These are phyloP conservation scores for Euptelea pleiosperma DNA, from an alignment of 164 flowering plant species.

Conservation along the genomic window DNA sequence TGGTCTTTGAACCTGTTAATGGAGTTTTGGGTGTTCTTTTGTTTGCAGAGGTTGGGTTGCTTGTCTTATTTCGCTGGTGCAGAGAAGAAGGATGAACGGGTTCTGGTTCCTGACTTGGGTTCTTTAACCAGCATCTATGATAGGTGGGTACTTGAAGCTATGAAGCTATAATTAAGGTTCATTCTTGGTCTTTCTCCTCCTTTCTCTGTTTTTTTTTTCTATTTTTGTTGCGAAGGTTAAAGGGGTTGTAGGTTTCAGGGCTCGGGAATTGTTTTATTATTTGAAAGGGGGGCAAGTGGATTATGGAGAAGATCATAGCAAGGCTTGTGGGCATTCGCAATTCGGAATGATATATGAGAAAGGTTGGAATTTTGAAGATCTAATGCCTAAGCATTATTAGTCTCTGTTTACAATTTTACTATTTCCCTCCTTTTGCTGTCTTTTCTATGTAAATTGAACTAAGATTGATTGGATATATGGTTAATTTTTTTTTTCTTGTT, in stretches of 20 bases:
- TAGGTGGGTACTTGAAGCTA: constrained; percentile 49
- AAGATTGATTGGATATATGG: neutral
- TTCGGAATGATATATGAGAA: constrained; percentile 74
- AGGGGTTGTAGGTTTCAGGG: constrained; percentile 53
- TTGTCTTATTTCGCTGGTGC: constrained; percentile 95
- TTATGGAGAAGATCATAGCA: constrained; percentile 95
- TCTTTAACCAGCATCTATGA: constrained; percentile 92
- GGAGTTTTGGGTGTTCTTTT: constrained; percentile 8
- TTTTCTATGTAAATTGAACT: neutral
- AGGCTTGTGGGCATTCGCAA: constrained; percentile 72
- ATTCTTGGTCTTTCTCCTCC: too few relatives aligned
- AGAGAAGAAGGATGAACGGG: constrained; percentile 94
- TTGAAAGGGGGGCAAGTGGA: constrained; percentile 96
- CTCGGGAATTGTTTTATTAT: constrained; percentile 91
- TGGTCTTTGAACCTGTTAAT: neutral
- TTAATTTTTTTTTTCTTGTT: neutral
- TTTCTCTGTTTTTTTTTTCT: neutral
- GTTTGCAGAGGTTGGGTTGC: constrained; percentile 75
- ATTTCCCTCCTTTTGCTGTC: neutral
- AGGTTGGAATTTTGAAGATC: constrained; percentile 48
- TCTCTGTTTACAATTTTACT: too few relatives aligned
- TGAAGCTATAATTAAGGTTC: too few relatives aligned
- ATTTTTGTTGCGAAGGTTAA: constrained; percentile 5
- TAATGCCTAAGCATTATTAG: too few relatives aligned
- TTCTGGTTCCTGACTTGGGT: constrained; percentile 98